These are phyloP conservation scores for Centrapalus pauciflorus DNA, from an alignment of 129 eudicot genomes.

Conservation along the genomic window DNA sequence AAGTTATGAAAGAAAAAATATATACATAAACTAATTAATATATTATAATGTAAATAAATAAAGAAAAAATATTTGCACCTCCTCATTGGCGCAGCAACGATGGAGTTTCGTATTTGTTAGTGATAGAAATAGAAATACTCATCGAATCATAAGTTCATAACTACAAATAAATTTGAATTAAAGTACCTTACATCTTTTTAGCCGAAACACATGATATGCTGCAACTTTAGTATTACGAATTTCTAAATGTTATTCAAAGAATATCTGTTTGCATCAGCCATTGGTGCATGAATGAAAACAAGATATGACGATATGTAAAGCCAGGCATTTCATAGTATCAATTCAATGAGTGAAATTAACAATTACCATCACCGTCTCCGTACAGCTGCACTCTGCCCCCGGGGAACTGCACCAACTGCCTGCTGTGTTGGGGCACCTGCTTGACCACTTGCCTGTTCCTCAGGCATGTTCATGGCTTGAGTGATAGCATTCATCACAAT, in stretches of 20 bases:
- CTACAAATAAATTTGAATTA: no score
- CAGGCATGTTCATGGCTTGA: constrained; percentile 93
- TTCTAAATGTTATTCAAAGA: not conserved
- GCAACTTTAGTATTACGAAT: not conserved
- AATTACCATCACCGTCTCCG: constrained; percentile 70
- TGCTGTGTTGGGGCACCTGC: constrained; percentile 60
- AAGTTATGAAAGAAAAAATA: no score
- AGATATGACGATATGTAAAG: not conserved
- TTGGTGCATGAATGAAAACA: not conserved
- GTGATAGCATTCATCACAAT: constrained; percentile 89
- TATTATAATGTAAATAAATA: no score
- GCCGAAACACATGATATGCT: no score
- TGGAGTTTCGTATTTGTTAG: no score
- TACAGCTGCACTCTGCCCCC: constrained; percentile 60
- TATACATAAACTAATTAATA: no score
- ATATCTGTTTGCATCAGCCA: not conserved
- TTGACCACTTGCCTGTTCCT: constrained; percentile 75
- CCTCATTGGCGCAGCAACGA: no score
- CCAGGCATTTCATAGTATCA: not conserved
- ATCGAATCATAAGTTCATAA: no score
- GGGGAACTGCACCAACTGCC: constrained; percentile 39
- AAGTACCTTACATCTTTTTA: no score
- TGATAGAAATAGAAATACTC: no score
- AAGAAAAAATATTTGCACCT: no score
- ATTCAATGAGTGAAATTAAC: not conserved